These are phyloP conservation scores for Dactylellina haptotyla DNA, from an alignment of 2,329 filamentous ascomycete species.

Conservation along the genomic window DNA sequence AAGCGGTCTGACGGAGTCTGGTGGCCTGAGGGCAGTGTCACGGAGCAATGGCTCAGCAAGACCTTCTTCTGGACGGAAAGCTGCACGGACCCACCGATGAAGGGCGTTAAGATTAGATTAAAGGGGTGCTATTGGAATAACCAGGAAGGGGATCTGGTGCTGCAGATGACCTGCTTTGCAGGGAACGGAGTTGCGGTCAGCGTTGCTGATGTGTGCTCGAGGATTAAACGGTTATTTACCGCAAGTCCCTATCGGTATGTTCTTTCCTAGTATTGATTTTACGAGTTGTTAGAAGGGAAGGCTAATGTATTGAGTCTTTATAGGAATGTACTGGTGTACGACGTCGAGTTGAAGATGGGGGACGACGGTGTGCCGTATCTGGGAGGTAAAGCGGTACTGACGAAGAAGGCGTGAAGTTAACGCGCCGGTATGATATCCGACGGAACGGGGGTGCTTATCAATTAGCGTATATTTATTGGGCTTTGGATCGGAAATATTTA, in stretches of 20 bases:
- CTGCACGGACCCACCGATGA: slow-evolving; percentile 52
- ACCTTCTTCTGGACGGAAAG: slow-evolving; percentile 53
- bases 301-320: neutral
- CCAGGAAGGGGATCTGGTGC: slow-evolving; percentile 48
- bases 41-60: slow-evolving; percentile 46
- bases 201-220: slow-evolving; percentile 49
- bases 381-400: slow-evolving; percentile 49
- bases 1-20: slow-evolving; percentile 41
- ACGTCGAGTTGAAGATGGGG: slow-evolving; percentile 40
- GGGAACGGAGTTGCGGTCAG: slow-evolving; percentile 45
- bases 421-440: too few species aligned
- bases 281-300: neutral
- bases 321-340: slow-evolving; percentile 52
- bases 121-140: slow-evolving; percentile 54
- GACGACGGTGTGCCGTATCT: slow-evolving; percentile 42
- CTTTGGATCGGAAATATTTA: neutral
- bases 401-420: slow-evolving; percentile 47
- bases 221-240: slow-evolving; percentile 49
- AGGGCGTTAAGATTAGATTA: slow-evolving; percentile 45
- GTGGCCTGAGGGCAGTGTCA: slow-evolving; percentile 48
- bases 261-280: neutral
- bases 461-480: slow-evolving; percentile 15
- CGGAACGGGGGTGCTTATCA: neutral
- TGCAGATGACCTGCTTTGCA: slow-evolving; percentile 53
- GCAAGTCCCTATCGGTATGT: slow-evolving; percentile 51